phyloP scores from a whole-genome alignment of 1,284 basidiomycete genomes.

The Puccinia sorghi region DNA sequence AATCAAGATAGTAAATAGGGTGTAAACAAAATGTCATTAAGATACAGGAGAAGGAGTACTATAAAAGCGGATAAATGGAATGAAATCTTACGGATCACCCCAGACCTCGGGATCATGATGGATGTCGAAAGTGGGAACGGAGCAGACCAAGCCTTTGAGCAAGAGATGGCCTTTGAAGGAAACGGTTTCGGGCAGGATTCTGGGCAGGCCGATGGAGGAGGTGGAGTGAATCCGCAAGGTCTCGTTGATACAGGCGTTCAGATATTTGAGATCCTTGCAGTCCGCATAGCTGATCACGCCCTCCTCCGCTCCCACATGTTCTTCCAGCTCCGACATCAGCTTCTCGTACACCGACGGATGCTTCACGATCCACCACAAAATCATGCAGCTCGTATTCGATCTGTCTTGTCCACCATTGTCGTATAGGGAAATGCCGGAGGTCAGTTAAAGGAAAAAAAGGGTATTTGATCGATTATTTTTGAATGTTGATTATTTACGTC shows the following conservation, averaged over 20 bases:
- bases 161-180: slow-evolving; percentile 68
- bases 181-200: slow-evolving; percentile 69
- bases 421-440: neutral
- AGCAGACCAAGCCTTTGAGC: slow-evolving; percentile 57
- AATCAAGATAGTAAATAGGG: too few species aligned
- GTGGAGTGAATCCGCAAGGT: slow-evolving; percentile 76
- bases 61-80: neutral
- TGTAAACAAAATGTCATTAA: neutral
- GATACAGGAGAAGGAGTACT: neutral
- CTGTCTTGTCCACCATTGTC: neutral
- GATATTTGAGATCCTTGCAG: slow-evolving; percentile 53
- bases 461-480: neutral
- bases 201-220: slow-evolving; percentile 74
- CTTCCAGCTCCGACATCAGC: slow-evolving; percentile 78
- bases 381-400: slow-evolving; percentile 61
- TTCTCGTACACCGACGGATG: slow-evolving; percentile 69
- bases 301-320: slow-evolving; percentile 66
- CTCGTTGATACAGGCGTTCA: slow-evolving; percentile 80
- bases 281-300: slow-evolving; percentile 53
- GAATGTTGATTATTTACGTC: slow-evolving; percentile 65
- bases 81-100: slow-evolving; percentile 63
- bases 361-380: slow-evolving; percentile 75
- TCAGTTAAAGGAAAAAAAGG: too few species aligned
- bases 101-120: slow-evolving; percentile 71
- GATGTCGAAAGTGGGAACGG: slow-evolving; percentile 68